These are phyloP conservation scores for Astragalus membranaceus DNA, from an alignment of 306 rosid species.

Conservation along the genomic window DNA sequence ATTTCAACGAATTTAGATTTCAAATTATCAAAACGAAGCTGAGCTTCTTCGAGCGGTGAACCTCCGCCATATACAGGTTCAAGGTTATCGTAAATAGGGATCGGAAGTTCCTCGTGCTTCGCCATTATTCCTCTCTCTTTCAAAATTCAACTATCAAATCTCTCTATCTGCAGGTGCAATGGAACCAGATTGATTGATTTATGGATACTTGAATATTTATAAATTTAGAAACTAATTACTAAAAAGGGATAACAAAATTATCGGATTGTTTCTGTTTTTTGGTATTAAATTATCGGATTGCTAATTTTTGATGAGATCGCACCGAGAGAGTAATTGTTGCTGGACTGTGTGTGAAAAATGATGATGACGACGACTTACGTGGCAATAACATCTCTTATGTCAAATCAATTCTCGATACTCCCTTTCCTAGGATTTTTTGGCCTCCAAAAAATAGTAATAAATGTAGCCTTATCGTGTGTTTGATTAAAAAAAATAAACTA, in stretches of 20 bases:
- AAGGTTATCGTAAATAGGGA: conserved; percentile 57
- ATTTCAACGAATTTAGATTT: conserved; percentile 51
- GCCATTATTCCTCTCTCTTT: no score
- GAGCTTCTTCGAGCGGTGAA: conserved; percentile 74
- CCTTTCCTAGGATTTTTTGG: no score
- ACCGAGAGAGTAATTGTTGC: background rate
- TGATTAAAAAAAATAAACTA: no score
- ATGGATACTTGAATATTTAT: no score
- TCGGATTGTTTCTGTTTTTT: no score
- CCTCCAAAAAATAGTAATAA: no score
- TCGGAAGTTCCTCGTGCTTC: conserved; percentile 78
- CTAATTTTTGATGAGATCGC: background rate
- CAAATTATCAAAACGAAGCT: conserved; percentile 54
- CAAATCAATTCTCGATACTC: background rate
- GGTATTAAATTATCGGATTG: no score
- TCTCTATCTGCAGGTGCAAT: no score
- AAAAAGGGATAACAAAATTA: background rate
- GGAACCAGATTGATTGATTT: no score
- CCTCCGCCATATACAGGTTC: conserved; percentile 65
- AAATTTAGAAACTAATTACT: no score
- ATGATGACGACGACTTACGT: conserved; percentile 1
- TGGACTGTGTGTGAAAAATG: background rate
- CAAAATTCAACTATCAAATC: no score
- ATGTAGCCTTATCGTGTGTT: no score
- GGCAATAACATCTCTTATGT: background rate